A percentile compares a stretch with the other conserved stretches of the same genome.
Conservation (phyloP, 192 early-diverging fungal genomes). For the Haplosporangium gracile region DNA sequence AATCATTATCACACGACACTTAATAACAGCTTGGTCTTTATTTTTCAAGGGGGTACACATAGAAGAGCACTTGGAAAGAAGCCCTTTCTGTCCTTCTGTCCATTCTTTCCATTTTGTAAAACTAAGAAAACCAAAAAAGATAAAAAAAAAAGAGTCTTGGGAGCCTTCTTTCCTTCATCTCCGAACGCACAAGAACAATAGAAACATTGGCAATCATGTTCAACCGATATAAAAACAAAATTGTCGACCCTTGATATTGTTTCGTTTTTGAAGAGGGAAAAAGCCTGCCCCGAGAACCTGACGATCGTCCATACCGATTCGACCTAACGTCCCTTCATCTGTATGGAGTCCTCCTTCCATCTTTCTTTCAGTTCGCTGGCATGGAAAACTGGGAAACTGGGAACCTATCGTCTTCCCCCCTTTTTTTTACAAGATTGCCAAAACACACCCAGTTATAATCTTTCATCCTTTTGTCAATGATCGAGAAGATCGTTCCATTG, state of each 20-base stretch:
- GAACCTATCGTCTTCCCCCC: not conserved
- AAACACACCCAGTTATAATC: not conserved
- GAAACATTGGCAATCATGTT: too few relatives aligned
- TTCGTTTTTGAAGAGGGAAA: not conserved
- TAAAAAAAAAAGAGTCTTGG: not conserved
- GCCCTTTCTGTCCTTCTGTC: not conserved
- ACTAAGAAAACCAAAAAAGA: not conserved
- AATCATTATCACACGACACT: too few relatives aligned
- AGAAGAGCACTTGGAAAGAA: not conserved
- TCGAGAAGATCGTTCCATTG: not conserved
- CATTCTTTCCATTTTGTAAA: not conserved
- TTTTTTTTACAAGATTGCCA: not conserved
- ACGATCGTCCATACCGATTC: not conserved
- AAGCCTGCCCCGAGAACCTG: not conserved
- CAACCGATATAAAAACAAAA: too few relatives aligned
- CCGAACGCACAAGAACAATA: too few relatives aligned
- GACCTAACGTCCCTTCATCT: not conserved
- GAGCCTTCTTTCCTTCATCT: not conserved
- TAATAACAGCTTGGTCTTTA: not conserved
- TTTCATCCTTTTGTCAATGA: not conserved
- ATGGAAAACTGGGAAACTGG: not conserved
- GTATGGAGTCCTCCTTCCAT: not conserved
- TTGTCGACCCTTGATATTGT: not conserved
- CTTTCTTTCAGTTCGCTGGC: not conserved
- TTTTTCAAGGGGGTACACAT: not conserved